A percentile compares a stretch with the other conserved stretches of the same genome.
Evolutionary conservation across 1,284 basidiomycete species (phyloP).

Genomic region (Melampsora allii-populina): DNA sequence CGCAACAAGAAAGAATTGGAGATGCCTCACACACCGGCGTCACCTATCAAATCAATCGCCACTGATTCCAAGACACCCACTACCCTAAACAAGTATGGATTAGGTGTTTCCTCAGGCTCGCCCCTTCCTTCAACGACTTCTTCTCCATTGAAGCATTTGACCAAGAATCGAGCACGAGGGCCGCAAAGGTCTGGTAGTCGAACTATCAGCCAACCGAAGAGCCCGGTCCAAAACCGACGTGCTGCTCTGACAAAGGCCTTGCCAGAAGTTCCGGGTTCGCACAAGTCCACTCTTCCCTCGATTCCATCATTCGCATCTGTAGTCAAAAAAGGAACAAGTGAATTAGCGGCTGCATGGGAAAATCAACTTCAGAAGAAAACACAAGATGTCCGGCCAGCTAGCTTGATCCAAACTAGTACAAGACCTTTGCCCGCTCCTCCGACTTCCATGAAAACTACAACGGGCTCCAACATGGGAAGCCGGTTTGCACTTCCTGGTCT

Average conservation of each 20-base stretch:
- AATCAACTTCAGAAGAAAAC: constrained; percentile 16
- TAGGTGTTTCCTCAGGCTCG: too few species aligned
- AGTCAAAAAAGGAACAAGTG: constrained; percentile 35
- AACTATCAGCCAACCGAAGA: background rate
- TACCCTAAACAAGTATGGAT: background rate
- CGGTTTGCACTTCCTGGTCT: background rate
- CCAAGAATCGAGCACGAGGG: constrained; percentile 18
- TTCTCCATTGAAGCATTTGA: constrained; percentile 7
- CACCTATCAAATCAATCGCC: background rate
- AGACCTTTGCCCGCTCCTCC: constrained; percentile 31
- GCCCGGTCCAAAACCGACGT: background rate
- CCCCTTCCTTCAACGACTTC: constrained; percentile 1
- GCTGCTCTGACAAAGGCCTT: background rate
- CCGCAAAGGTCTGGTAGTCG: constrained; percentile 12
- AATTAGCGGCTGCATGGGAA: constrained; percentile 31
- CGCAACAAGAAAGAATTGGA: constrained; percentile 30
- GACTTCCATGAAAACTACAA: background rate
- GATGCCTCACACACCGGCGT: background rate
- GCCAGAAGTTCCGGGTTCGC: background rate
- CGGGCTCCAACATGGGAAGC: background rate
- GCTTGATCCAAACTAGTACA: constrained; percentile 1
- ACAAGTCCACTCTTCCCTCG: constrained; percentile 14
- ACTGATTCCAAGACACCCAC: background rate
- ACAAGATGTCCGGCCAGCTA: background rate
- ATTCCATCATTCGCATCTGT: constrained; percentile 23